Conservation (phyloP, 176 grass and related monocot species). For the Puccinellia tenuiflora region DNA sequence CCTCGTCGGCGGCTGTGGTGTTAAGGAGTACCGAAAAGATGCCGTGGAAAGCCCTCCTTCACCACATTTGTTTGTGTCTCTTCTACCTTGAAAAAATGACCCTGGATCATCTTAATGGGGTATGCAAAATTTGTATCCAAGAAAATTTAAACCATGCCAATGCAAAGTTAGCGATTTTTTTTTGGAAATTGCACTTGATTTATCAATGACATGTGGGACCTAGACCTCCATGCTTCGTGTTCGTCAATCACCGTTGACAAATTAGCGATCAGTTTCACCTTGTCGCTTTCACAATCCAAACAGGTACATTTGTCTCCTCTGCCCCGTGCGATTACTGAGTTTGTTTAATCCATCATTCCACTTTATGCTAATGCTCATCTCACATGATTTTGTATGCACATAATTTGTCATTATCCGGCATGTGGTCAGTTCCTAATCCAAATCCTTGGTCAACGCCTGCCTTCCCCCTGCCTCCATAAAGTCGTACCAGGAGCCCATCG, state of each 20-base stretch:
- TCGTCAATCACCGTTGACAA: not conserved
- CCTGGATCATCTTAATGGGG: too few relatives aligned
- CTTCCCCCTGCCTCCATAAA: conserved; percentile 7
- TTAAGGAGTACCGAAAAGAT: too few relatives aligned
- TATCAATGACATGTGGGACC: not conserved
- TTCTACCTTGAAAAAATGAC: too few relatives aligned
- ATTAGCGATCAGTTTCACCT: not conserved
- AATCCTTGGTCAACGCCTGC: conserved; percentile 32
- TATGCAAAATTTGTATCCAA: too few relatives aligned
- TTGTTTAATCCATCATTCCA: conserved; percentile 14
- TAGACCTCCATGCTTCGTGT: not conserved
- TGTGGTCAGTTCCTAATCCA: not conserved
- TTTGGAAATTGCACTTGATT: not conserved
- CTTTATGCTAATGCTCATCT: conserved; percentile 7
- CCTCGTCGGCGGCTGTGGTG: too few relatives aligned
- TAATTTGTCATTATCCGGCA: conserved; percentile 15
- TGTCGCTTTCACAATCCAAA: not conserved
- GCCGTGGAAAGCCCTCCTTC: too few relatives aligned
- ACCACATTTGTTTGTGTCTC: too few relatives aligned
- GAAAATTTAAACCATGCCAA: too few relatives aligned
- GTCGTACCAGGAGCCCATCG: not conserved
- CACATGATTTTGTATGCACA: not conserved
- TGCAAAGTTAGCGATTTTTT: too few relatives aligned
- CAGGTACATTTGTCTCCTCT: not conserved
- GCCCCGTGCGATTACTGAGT: not conserved